Conservation (phyloP, 2,329 filamentous ascomycete genomes). For the Thielaviopsis ethacetica region DNA sequence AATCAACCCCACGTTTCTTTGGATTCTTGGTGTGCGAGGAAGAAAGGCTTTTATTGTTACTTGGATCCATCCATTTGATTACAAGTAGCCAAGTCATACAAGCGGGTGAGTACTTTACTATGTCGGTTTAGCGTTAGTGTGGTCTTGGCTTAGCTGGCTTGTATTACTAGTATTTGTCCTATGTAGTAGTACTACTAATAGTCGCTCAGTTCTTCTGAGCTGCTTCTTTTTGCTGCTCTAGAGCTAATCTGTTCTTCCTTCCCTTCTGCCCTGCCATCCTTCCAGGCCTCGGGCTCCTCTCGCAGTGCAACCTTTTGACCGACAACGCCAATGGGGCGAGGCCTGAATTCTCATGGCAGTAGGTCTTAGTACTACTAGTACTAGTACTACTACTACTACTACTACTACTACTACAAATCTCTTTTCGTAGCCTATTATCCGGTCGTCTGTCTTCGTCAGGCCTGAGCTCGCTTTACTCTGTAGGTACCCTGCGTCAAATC, state of each 20-base stretch:
- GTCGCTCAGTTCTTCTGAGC: not conserved
- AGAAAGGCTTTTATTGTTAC: too few species aligned
- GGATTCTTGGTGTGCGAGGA: not conserved
- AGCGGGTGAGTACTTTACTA: too few species aligned
- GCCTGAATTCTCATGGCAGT: not conserved
- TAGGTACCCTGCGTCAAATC: not conserved
- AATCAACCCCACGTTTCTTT: not conserved
- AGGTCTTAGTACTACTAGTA: too few species aligned
- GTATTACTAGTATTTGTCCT: too few species aligned
- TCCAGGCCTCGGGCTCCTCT: not conserved
- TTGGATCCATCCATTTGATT: too few species aligned
- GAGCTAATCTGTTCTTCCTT: constrained; percentile 2
- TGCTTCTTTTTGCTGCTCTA: constrained; percentile 1
- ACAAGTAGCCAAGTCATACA: too few species aligned
- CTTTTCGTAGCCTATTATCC: not conserved
- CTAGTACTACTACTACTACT: too few species aligned
- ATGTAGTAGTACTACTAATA: too few species aligned
- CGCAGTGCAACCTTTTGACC: not conserved
- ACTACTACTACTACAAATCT: too few species aligned
- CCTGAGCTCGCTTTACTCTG: not conserved
- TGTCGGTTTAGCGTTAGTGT: too few species aligned
- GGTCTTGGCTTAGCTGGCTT: too few species aligned
- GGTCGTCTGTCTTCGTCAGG: not conserved
- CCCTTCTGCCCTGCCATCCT: not conserved
- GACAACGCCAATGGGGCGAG: not conserved